Evolutionary conservation across 2,329 filamentous ascomycete genomes (phyloP), one percentile per base, ranked within the genome.

Genomic region (Bipolaris victoriae): DNA sequence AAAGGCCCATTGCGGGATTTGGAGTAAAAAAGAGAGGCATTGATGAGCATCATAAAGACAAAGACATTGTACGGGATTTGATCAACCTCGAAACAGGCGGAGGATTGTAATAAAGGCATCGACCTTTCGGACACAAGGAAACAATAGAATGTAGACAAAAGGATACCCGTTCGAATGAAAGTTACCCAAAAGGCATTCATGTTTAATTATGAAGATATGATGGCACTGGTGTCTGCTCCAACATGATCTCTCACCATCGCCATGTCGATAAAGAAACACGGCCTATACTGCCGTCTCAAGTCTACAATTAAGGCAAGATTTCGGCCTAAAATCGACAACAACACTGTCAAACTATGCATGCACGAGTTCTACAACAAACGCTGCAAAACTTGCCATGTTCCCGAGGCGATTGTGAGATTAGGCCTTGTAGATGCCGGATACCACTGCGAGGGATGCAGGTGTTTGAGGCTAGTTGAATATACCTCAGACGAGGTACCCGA

Each of bases 201-300:
- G 7, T 11, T 11, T 1, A 31, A 29, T n/a, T 7, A 5, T 18
- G 13, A 29, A 18, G 15, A 22, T 20, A 11, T 13, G 18, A 41
- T 15, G 10, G 9, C 11, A 13, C 39, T 13, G 2, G 9, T 13
- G 18, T 13, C 18, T 41, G 7, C 18, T 41, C 11, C 39, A 10
- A 33, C 5, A 3, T 31, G 3, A 13, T 15, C 10, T 13, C 5
- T 18, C 18, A 33, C n/a, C 43, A 15, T 1, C 37, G 20, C 26
- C 16, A 45, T 40, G 7, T 33, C 15, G 10, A 29, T 11, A 7
- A 47, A 52, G 4, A 49, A 53, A 7, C 49, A 60, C n/a, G 49
- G 49, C 18, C 15, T 40, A 1, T 54, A 47, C 43, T 53, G 54
- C 24, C 49, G 49, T 3, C 6, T 51, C 11, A 54, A 54, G 40